Evolutionary conservation across 1,139 yeast species (phyloP), one percentile per base, ranked within the genome.

Genomic region (Saccharomyces hybrid): DNA sequence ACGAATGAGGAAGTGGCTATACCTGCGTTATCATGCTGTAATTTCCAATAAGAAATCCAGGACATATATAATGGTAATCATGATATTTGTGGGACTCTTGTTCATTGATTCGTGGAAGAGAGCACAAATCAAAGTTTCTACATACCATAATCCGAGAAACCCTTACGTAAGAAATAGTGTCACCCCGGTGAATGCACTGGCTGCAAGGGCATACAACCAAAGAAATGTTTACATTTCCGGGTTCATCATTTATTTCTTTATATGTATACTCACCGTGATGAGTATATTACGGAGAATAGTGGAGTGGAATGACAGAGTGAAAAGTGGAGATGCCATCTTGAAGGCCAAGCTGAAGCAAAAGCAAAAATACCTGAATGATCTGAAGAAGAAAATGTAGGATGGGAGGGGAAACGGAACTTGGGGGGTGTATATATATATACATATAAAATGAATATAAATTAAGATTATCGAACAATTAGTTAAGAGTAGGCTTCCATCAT

Each of bases 181-280:
- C 31, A 54, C 60, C 16, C 55, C 64, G 13, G 67, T 56, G 26
- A 57, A 55, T 56, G 60, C 34, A 8, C 49, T 48, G 46, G 65
- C 57, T 3, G 60, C 73, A 49, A 81, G 82, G 61, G 84, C 86
- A 60, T 84, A 83, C 62, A 78, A 84, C 49, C 90, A 86, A 67
- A 76, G 93, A 64, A 86, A 86, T 63, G 73, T 84, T 59, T 85
- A 86, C 68, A 77, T 86, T 57, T 79, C 85, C 14, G 91, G 90
- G 2, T 88, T 88, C 6, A 83, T 84, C 3, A 68, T 84, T 58
- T 84, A 83, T 68, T 77, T 83, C 60, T 77, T 75, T 57, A 60
- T 82, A 52, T 83, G 87, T 3, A 81, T 84, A 55, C 76, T 75
- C 52, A 83, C 86, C 7, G 82, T 83, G 48, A 74, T 79, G 58